Evolutionary conservation across 2,329 filamentous ascomycete species (phyloP).

Genomic region (Stachybotrys chartarum): DNA sequence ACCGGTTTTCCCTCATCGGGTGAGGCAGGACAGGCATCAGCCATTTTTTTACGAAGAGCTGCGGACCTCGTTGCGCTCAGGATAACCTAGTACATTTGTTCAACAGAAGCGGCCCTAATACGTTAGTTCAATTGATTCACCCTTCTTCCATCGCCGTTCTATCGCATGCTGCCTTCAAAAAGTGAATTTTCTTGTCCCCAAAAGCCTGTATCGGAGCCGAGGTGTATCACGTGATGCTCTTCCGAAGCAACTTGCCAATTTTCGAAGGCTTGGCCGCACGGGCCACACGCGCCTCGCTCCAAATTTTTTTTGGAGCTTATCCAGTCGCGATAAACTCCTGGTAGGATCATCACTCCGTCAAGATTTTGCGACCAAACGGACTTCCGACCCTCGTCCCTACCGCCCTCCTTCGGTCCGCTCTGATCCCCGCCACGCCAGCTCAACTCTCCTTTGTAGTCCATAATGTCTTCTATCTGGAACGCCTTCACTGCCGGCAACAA

Average conservation of each 20-base stretch:
- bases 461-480: conserved; percentile 55
- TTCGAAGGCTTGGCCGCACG: neutral
- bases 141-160: too few species aligned
- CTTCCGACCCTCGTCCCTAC: conserved; percentile 8
- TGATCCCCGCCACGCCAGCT: neutral
- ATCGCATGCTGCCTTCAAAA: too few species aligned
- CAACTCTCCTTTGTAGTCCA: conserved; percentile 10
- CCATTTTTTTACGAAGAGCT: too few species aligned
- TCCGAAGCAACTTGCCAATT: too few species aligned
- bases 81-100: too few species aligned
- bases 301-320: conserved; percentile 8
- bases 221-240: neutral
- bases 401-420: conserved; percentile 7
- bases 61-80: too few species aligned
- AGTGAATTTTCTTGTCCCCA: neutral
- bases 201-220: too few species aligned
- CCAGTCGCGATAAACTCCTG: neutral
- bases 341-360: conserved; percentile 4
- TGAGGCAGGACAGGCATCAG: too few species aligned
- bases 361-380: conserved; percentile 15
- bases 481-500: conserved; percentile 54
- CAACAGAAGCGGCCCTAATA: too few species aligned
- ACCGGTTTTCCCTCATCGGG: too few species aligned
- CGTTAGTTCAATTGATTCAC: too few species aligned
- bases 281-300: conserved; percentile 2